Conservation (phyloP, 176 grass and related monocot species). For the Calamus simplicifolius region DNA sequence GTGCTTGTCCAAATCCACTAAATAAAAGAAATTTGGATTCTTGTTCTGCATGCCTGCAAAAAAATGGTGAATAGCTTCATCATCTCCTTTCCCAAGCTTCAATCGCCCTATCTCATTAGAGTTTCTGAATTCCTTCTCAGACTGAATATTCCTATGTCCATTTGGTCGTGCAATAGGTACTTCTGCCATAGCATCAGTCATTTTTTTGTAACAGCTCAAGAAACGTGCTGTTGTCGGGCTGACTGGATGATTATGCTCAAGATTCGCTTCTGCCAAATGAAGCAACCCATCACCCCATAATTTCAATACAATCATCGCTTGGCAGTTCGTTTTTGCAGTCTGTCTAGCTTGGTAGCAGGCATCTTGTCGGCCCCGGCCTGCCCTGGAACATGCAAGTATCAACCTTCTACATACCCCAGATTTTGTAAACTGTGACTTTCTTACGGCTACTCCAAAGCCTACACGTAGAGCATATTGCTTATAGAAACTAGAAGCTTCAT, state of each 20-base stretch:
- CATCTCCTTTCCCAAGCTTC: slow-evolving; percentile 18
- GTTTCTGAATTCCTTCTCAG: slow-evolving; percentile 2
- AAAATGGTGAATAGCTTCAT: slow-evolving; percentile 19
- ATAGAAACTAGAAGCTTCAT: slow-evolving; percentile 14
- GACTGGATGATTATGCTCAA: slow-evolving; percentile 15
- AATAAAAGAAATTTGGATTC: slow-evolving; percentile 30
- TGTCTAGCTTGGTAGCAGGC: slow-evolving; percentile 17
- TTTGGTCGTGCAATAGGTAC: not conserved
- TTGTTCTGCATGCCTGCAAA: slow-evolving; percentile 21
- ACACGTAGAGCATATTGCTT: slow-evolving; percentile 9
- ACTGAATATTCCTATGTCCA: not conserved
- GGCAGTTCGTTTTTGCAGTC: slow-evolving; percentile 15
- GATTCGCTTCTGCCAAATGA: slow-evolving; percentile 12
- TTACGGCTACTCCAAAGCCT: slow-evolving; percentile 16
- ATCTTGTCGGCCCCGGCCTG: slow-evolving; percentile 3
- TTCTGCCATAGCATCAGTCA: slow-evolving; percentile 3
- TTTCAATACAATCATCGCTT: slow-evolving; percentile 10
- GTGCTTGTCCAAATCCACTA: slow-evolving; percentile 22
- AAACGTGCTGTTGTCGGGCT: slow-evolving; percentile 16
- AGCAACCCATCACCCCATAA: slow-evolving; percentile 4
- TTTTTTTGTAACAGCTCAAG: slow-evolving; percentile 13
- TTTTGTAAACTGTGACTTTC: slow-evolving; percentile 11
- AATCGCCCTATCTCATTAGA: slow-evolving; percentile 6
- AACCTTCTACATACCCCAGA: slow-evolving; percentile 14
- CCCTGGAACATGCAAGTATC: slow-evolving; percentile 14